phyloP scores from a whole-genome alignment of 257 asterid species.

The Osmanthus fragrans region DNA sequence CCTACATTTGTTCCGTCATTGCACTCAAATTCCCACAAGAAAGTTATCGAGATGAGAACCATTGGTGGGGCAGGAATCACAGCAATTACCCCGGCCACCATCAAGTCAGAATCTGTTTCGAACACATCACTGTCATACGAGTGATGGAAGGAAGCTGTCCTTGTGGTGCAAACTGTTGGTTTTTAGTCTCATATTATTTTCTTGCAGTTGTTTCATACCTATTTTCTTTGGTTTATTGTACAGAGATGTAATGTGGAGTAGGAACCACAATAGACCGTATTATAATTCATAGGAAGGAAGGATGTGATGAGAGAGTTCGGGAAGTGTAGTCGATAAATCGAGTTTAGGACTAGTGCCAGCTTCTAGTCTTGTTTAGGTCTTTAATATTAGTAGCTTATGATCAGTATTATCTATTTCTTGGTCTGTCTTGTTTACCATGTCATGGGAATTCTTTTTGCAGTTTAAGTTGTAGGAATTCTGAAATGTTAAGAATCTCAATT shows the following conservation, averaged over 20 bases:
- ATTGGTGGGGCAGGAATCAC: constrained; percentile 19
- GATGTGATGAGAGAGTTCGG: constrained; percentile 23
- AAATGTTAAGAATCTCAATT: background rate
- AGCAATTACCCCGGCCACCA: background rate
- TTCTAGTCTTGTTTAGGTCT: constrained; percentile 20
- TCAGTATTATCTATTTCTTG: background rate
- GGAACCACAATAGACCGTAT: constrained; percentile 21
- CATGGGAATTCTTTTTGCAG: constrained; percentile 36
- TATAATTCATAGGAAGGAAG: constrained; percentile 26
- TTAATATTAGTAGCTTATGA: background rate
- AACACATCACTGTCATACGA: background rate
- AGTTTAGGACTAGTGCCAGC: constrained; percentile 30
- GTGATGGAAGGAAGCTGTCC: background rate
- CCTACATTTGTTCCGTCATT: constrained; percentile 56
- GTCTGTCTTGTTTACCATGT: background rate
- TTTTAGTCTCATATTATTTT: background rate
- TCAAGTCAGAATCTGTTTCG: constrained; percentile 4
- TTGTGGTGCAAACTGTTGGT: background rate
- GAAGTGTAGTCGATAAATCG: constrained; percentile 22
- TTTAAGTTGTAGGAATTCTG: constrained; percentile 15
- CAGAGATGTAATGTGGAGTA: constrained; percentile 30
- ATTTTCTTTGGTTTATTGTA: constrained; percentile 48
- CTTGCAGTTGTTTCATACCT: constrained; percentile 16
- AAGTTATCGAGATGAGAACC: constrained; percentile 58
- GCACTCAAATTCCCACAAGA: constrained; percentile 68